Evolutionary conservation across 495 filamentous ascomycete genomes (phyloP).

Genomic region (Penicillium diatomitis): DNA sequence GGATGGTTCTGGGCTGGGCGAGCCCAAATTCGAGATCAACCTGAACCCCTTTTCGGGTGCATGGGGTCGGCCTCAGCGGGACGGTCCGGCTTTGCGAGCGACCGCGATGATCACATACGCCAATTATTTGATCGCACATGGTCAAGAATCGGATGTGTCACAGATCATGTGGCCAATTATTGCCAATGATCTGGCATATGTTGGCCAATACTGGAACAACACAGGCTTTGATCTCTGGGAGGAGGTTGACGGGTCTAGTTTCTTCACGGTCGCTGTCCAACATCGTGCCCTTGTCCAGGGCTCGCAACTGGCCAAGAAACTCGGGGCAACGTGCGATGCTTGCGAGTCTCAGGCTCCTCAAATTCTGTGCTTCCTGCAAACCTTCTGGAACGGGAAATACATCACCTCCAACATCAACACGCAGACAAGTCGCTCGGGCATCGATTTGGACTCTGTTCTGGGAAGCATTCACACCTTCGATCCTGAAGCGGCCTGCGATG

Average conservation of each 20-base stretch:
- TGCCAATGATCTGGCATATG: conserved; percentile 50
- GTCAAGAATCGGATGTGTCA: conserved; percentile 15
- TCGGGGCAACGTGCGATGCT: conserved; percentile 31
- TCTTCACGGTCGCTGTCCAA: conserved; percentile 50
- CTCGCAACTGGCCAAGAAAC: conserved; percentile 38
- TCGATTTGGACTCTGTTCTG: conserved; percentile 51
- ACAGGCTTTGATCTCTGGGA: conserved; percentile 57
- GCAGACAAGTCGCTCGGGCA: conserved; percentile 37
- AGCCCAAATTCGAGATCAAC: conserved; percentile 52
- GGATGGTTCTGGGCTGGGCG: conserved; percentile 43
- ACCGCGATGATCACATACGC: conserved; percentile 29
- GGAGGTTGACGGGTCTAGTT: conserved; percentile 50
- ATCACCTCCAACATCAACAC: conserved; percentile 41
- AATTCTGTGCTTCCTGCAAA: conserved; percentile 44
- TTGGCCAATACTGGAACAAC: conserved; percentile 58
- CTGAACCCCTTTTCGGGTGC: conserved; percentile 42
- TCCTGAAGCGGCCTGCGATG: conserved; percentile 34
- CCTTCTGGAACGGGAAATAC: conserved; percentile 52
- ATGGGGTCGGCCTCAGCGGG: conserved; percentile 57
- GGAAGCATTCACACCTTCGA: conserved; percentile 53
- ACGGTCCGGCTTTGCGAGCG: conserved; percentile 44
- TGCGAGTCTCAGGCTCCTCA: conserved; percentile 50
- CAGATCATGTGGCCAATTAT: conserved; percentile 44
- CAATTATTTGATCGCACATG: conserved; percentile 18
- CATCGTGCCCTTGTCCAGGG: conserved; percentile 55